Conservation (phyloP, 768 basidiomycete genomes). For the Tricholoma furcatifolium region DNA sequence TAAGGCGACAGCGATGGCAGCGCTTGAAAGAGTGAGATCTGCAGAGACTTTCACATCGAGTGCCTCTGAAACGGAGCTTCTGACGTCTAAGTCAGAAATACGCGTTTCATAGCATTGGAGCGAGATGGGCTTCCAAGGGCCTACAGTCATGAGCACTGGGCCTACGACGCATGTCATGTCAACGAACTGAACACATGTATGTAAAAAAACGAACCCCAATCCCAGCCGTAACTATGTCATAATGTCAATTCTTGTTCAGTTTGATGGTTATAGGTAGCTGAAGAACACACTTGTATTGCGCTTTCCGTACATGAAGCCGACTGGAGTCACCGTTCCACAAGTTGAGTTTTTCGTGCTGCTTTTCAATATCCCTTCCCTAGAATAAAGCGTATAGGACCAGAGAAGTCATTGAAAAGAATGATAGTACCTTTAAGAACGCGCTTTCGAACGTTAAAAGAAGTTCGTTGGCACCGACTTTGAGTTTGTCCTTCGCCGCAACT, state of each 20-base stretch:
- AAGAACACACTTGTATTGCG: conserved; percentile 79
- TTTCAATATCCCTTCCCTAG: conserved; percentile 75
- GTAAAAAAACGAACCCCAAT: conserved; percentile 59
- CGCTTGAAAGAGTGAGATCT: conserved; percentile 40
- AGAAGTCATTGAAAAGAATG: neutral
- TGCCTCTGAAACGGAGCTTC: conserved; percentile 52
- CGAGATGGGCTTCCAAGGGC: conserved; percentile 82
- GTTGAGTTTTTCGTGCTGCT: conserved; percentile 53
- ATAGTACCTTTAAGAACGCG: conserved; percentile 62
- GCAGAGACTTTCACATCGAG: conserved; percentile 53
- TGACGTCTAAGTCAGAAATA: conserved; percentile 66
- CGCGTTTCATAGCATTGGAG: conserved; percentile 68
- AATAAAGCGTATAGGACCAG: neutral
- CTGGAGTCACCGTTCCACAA: conserved; percentile 93
- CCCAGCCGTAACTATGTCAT: conserved; percentile 75
- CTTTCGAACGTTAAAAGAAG: conserved; percentile 72
- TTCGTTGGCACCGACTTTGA: conserved; percentile 61
- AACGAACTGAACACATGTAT: neutral
- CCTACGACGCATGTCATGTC: conserved; percentile 37
- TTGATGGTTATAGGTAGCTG: neutral
- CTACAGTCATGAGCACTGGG: conserved; percentile 81
- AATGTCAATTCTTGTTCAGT: neutral
- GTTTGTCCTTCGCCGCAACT: conserved; percentile 49
- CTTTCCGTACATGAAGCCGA: conserved; percentile 88
- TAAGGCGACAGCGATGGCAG: conserved; percentile 36